Conservation (phyloP, 768 basidiomycete genomes). For the Mrakia blollopis region DNA sequence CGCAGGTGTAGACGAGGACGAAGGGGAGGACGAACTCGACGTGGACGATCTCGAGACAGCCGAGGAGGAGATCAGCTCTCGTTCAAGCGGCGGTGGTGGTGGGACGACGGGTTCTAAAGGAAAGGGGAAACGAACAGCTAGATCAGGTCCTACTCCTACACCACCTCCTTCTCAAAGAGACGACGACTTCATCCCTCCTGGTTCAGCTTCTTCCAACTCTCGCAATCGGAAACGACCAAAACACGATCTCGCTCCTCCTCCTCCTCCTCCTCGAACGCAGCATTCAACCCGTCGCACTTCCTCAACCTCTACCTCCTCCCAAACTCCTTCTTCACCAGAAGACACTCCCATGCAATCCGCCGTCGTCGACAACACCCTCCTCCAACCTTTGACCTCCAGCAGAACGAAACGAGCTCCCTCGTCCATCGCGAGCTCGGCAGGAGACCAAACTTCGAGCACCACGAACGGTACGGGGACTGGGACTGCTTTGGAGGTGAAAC, state of each 20-base stretch:
- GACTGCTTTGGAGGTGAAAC: neutral
- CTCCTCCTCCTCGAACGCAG: neutral
- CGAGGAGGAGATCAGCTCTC: neutral
- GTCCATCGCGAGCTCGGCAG: neutral
- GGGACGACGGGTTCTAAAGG: neutral
- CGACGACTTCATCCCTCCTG: neutral
- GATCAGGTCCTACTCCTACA: constrained; percentile 5
- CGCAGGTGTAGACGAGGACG: neutral
- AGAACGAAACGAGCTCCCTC: neutral
- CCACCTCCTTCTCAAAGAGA: neutral
- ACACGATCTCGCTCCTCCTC: neutral
- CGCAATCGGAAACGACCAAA: constrained; percentile 1
- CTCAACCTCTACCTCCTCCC: neutral
- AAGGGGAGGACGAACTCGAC: constrained; percentile 4
- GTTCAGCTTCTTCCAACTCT: neutral
- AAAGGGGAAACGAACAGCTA: neutral
- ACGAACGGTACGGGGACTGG: neutral
- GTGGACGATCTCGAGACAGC: neutral
- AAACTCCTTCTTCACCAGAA: neutral
- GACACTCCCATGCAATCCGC: neutral
- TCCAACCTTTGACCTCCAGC: neutral
- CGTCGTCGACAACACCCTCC: neutral
- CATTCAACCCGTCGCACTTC: neutral
- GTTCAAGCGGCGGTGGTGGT: too few relatives aligned
- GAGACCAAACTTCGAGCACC: too few relatives aligned